Base-by-base conservation (phyloP, 331 rosid genomes). In the Saraca asoca region DNA sequence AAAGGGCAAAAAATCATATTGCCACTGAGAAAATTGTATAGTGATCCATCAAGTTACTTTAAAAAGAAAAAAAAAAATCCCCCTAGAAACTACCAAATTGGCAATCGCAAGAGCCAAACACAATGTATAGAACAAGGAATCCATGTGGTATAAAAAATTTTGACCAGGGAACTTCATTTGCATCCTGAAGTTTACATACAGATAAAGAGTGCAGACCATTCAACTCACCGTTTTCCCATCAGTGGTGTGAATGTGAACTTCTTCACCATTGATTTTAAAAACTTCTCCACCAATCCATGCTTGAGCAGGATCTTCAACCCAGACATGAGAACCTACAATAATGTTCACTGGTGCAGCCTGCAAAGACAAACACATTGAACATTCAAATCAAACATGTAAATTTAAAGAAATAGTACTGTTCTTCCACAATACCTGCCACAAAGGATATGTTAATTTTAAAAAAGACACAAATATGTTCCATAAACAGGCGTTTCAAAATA, bases 281-380 rank as follows among this genome's bases (percentile, higher is more conserved):
- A 92, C 98, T 78, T 92, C 98, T 66, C 95, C 98, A 67, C 79
- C 88, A 77, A 89, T 70, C 98, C 98, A 92, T 41, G 98, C 98
- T 56, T 77, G 81, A 6, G 12, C 72, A 69, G 87, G 91, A 82
- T 92, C 98, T 83, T 89, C 98, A 77, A 81, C 87, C 98, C 98
- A 92, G 63, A 89, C 96, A 78, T 92, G 98, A 78, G 98, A 87
- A 51, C 95, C 98, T 48, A 87, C 98, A 75, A 89, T 87, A 48
- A 92, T 89, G 72, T 92, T 92, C 68, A 89, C 98, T 12, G 96
- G 89, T 51, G 87, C 88, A 81, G 95, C 86, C 98, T 92, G 87
- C 79, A 80, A 78, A 77, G 67, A 67, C 62, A 79, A 64, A 51
- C 64, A 64, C 20, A 63, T 56, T 60, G 63, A 57, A 45, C 56